phyloP scores from a whole-genome alignment of 306 rosid genomes.

The Cyamopsis tetragonoloba region DNA sequence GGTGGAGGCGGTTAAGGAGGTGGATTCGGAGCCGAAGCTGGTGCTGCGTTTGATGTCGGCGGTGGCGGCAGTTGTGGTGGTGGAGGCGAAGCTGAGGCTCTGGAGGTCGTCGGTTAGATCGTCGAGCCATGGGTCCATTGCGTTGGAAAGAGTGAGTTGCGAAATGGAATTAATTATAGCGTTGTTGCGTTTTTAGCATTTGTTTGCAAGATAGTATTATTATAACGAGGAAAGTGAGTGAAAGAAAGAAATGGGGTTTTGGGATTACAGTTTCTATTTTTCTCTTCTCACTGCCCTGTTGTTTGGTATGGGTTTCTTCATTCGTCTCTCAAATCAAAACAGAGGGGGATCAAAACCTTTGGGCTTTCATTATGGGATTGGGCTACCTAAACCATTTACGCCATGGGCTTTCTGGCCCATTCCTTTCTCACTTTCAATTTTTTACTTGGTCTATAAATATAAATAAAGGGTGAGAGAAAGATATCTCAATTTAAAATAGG shows the following conservation, averaged over 20 bases:
- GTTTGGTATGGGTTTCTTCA: not conserved
- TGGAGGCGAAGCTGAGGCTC: slow-evolving; percentile 72
- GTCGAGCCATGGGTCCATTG: slow-evolving; percentile 75
- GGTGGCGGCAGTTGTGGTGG: slow-evolving; percentile 40
- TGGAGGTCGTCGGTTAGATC: slow-evolving; percentile 80
- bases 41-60: slow-evolving; percentile 63
- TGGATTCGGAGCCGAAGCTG: slow-evolving; percentile 67
- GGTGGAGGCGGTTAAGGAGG: slow-evolving; percentile 55
- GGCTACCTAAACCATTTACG: too few species aligned
- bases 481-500: too few species aligned
- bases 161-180: too few species aligned
- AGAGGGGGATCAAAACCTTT: too few species aligned
- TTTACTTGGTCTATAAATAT: too few species aligned
- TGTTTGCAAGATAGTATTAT: not conserved
- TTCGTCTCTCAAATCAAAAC: not conserved
- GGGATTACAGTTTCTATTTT: too few species aligned
- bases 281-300: not conserved
- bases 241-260: too few species aligned
- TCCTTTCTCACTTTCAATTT: too few species aligned
- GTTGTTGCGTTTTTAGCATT: too few species aligned
- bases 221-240: not conserved
- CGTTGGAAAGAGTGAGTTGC: slow-evolving; percentile 2
- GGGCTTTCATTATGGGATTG: too few species aligned
- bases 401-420: too few species aligned
- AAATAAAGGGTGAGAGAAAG: too few species aligned